Evolutionary conservation across 768 basidiomycete genomes (phyloP), one percentile per base, ranked within the genome.

Genomic region (Crepidotus variabilis): DNA sequence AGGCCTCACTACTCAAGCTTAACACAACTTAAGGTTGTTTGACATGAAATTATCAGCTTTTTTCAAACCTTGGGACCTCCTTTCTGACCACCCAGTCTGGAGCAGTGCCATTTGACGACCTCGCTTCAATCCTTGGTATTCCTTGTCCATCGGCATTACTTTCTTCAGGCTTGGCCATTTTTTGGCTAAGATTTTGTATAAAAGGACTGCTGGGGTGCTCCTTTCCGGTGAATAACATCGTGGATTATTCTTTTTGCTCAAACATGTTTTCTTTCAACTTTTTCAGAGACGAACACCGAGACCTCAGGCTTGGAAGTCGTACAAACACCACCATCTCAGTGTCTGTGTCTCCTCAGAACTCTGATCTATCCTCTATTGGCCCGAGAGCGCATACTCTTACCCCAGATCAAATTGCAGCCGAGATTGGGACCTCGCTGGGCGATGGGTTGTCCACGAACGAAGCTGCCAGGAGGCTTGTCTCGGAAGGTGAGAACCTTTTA

Each of bases 401-500:
- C 6, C 50, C 66, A 28, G 58, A 65, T 35, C 66, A 70, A 21
- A 64, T 74, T 20, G 52, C 64, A 16, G 66, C 69, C n/a, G 68
- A 71, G 48, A 55, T 73, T 36, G 69, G 71, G 8, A 71, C 70
- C 0, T 71, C 69, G 8, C 59, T 59, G n/a, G 63, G 53, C 18
- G 67, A 74, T 61, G 74, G 74, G 7, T 64, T 75, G 13, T 67
- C 73, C 13, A 72, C 68, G 50, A 71, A 71, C 53, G 74, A 72
- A 57, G 69, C 72, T 6, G 60, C 59, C 34, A 59, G 69, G 49
- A 69, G 74, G 18, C 64, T 75, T 9, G 65, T 68, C 51, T 54
- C 35, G 8, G 70, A 65, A 54, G 75, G 73, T 46, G 65, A 67
- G 46, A 76, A 75, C 61, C 23, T 72, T 36, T 62, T 75, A 7